These are phyloP conservation scores for Lizonia empirigonia DNA, from an alignment of 2,329 filamentous ascomycete genomes.

Conservation along the genomic window DNA sequence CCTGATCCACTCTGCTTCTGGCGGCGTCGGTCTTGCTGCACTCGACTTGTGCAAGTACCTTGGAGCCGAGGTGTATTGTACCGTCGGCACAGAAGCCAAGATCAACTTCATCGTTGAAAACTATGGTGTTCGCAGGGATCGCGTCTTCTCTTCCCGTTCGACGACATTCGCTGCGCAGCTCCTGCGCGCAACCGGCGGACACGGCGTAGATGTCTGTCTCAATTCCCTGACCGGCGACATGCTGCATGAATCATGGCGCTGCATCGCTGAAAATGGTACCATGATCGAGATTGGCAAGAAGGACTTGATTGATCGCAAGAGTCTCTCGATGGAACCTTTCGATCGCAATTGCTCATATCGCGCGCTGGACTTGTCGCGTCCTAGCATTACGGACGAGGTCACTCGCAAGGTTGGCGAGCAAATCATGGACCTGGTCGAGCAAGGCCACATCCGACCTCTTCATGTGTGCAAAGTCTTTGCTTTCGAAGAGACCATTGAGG, in stretches of 20 bases:
- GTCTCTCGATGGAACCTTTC: too few species aligned
- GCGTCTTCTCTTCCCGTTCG: slow-evolving; percentile 30
- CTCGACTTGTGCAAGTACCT: slow-evolving; percentile 20
- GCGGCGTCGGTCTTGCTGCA: slow-evolving; percentile 26
- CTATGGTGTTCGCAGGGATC: slow-evolving; percentile 1
- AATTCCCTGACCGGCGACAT: slow-evolving; percentile 30
- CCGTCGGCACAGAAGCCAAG: slow-evolving; percentile 13
- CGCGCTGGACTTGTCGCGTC: too few species aligned
- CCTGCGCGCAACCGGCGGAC: slow-evolving; percentile 19
- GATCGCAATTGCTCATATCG: too few species aligned
- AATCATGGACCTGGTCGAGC: too few species aligned
- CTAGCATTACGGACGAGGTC: too few species aligned
- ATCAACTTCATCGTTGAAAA: slow-evolving; percentile 13
- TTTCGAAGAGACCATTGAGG: too few species aligned
- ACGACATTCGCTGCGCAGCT: slow-evolving; percentile 2
- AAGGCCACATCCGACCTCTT: too few species aligned
- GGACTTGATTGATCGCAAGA: too few species aligned
- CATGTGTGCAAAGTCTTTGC: too few species aligned
- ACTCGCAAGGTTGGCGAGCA: too few species aligned
- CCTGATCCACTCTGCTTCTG: slow-evolving; percentile 31
- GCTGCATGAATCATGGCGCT: slow-evolving; percentile 26
- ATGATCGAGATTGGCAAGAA: slow-evolving; percentile 24
- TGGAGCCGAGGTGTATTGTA: slow-evolving; percentile 16
- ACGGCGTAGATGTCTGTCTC: slow-evolving; percentile 40
- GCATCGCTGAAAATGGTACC: slow-evolving; percentile 31